Evolutionary conservation across 2,329 filamentous ascomycete species (phyloP).

Genomic region (Beauveria pseudobassiana): DNA sequence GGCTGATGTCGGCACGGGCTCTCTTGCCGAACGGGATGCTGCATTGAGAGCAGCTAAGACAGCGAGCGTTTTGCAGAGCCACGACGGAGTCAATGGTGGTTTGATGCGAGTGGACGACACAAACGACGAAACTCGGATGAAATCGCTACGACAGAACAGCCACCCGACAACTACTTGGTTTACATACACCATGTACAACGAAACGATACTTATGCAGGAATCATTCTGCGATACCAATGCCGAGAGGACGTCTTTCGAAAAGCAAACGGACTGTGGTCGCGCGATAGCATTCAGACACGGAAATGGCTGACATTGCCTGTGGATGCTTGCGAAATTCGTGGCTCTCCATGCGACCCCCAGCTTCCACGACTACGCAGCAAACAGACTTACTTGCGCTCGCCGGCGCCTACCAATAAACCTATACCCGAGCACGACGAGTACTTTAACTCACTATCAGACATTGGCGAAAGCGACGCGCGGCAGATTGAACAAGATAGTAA

Average conservation of each 20-base stretch:
- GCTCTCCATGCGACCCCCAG: conserved; percentile 55
- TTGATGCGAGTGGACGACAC: conserved; percentile 45
- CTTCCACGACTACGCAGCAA: conserved; percentile 29
- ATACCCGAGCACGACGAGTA: conserved; percentile 32
- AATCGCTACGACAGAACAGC: conserved; percentile 40
- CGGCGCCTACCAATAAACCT: conserved; percentile 23
- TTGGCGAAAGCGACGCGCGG: conserved; percentile 20
- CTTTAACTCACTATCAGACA: conserved; percentile 29
- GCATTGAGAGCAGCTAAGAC: conserved; percentile 48
- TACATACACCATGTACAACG: conserved; percentile 83
- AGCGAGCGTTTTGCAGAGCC: conserved; percentile 53
- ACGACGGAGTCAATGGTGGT: conserved; percentile 51
- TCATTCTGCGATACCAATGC: conserved; percentile 86
- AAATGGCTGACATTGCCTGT: conserved; percentile 79
- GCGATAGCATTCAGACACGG: conserved; percentile 80
- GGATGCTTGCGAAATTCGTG: conserved; percentile 79
- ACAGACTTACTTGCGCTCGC: conserved; percentile 48
- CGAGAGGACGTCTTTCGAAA: conserved; percentile 74
- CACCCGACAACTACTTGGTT: conserved; percentile 69
- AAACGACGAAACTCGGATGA: conserved; percentile 68
- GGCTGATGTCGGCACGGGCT: conserved; percentile 47
- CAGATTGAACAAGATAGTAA: conserved; percentile 44
- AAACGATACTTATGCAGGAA: conserved; percentile 81
- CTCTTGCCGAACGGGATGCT: conserved; percentile 44
- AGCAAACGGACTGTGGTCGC: conserved; percentile 90